Evolutionary conservation across 306 rosid genomes (phyloP), one percentile per base, ranked within the genome.

Genomic region (Corylus heterophylla): DNA sequence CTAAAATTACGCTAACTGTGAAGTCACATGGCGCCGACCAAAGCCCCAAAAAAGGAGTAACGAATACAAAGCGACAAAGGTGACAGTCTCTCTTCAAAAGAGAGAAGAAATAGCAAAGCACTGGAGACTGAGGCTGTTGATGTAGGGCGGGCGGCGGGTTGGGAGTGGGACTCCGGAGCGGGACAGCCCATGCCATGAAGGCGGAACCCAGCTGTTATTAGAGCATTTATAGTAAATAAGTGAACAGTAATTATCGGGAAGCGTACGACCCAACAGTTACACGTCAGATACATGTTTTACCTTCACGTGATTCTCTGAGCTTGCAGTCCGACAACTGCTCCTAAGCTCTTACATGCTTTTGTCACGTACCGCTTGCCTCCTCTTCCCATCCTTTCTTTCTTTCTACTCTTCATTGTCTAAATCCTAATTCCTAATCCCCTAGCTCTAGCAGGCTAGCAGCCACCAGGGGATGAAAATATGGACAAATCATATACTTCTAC

Each of bases 251-350:
- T 2, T 0, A 12, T 49, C 52, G 4, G 52, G 14, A 49, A 49
- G 20, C n/a, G 56, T 52, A 13, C 56, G n/a, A 16, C 58, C 7
- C 58, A 17, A 3, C 31, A 58, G 64, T 22, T 35, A 52, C 54
- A 52, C 55, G 52, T 49, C 52, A 49, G 52, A 49, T 49, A 2
- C 4, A 2, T 39, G 17, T 35, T 35, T 83, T 42, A 45, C 25
- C 66, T 82, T 83, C 96, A 89, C 96, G 96, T 91, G 97, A 88
- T 79, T 84, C 93, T 92, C 93, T 92, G 93, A 85, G 78, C 78
- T 39, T 83, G 67, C 77, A 52, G 55, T 67, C 77, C 85, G 85
- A 89, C 87, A 80, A 13, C 87, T 76, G 78, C 82, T 59, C 77
- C 71, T 47, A 69, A 20, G 59, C 58, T 66, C 51, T 39, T 80